Percentiles rank a stretch among this genome's conserved stretches.
Evolutionary conservation across 306 rosid species (phyloP).

Genomic region (Vigna angularis): DNA sequence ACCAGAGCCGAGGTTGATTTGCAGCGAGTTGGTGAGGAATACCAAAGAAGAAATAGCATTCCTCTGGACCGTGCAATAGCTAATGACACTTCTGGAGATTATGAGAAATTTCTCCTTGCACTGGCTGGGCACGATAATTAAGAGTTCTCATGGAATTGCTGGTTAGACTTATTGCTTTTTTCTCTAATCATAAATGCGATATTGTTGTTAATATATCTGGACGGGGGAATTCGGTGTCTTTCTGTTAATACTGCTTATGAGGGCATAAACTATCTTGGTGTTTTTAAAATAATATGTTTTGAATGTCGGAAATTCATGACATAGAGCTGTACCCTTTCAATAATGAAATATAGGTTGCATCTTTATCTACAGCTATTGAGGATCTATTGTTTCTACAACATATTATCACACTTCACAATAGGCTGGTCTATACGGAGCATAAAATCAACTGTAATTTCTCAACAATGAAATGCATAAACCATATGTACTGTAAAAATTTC

Average conservation of each 20-base stretch:
- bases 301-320: slow-evolving; percentile 35
- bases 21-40: slow-evolving; percentile 78
- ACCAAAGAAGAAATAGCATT: slow-evolving; percentile 76
- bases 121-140: slow-evolving; percentile 68
- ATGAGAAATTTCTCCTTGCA: slow-evolving; percentile 72
- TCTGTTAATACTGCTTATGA: slow-evolving; percentile 20
- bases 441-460: slow-evolving; percentile 3
- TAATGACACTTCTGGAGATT: slow-evolving; percentile 81
- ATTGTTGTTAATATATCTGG: slow-evolving; percentile 35
- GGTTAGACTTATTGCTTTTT: slow-evolving; percentile 6
- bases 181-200: not conserved
- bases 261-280: not conserved
- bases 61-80: slow-evolving; percentile 70
- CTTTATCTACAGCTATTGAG: slow-evolving; percentile 12
- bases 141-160: slow-evolving; percentile 38
- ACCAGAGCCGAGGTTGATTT: slow-evolving; percentile 90
- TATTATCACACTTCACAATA: not conserved
- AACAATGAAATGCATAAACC: slow-evolving; percentile 11
- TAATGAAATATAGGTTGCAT: slow-evolving; percentile 15
- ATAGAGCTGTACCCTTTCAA: slow-evolving; percentile 8
- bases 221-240: not conserved
- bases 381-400: slow-evolving; percentile 31
- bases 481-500: not conserved
- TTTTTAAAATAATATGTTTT: slow-evolving; percentile 34
- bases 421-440: not conserved